Base-by-base conservation (phyloP, 768 basidiomycete species). In the Clathrus columnatus region DNA sequence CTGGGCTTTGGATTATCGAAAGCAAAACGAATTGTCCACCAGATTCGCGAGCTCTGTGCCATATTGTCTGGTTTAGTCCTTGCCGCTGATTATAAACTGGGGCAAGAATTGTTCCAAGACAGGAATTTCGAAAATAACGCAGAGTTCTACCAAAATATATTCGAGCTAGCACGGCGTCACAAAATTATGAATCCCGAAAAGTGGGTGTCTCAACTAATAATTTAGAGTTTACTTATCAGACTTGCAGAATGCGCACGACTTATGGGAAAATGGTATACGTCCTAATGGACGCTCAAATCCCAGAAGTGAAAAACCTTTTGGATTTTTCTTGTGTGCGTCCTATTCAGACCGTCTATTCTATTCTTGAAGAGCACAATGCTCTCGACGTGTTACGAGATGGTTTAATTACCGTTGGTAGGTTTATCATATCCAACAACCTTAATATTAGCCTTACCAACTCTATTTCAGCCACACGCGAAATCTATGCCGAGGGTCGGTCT, bases 131-230 rank as follows among this genome's bases (percentile, higher is more conserved):
- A 85, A 57, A 75, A 80, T 14, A 92, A 92, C 62, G 81, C 80
- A 17, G 81, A 83, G 7, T 92, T 91, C 64, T 92, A 85, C 63
- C 87, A 89, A 57, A 69, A 74, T 14, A 75, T 91, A 23, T 91
- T 91, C 60, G 89, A 91, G 69, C 76, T 91, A 21, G 88, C 90
- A 18, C 74, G 88, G 49, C 76, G 89, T 56, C 87, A 91, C 65
- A 91, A 91, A 67, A 91, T 92, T 64, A 90, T 87, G 87, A 92
- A 91, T 62, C 90, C 90, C 0, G 90, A 91, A 64, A 91, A 91
- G 62, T 54, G 47, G 20, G 36, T 24, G n/a, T n/a, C n/a, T n/a
- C n/a, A n/a, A n/a, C n/a, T n/a, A n/a, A n/a, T n/a, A n/a, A n/a
- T n/a, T n/a, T n/a, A n/a, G n/a, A n/a, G n/a, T n/a, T n/a, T n/a